Conservation (phyloP, 2,329 filamentous ascomycete genomes). For the Didymella pomorum region DNA sequence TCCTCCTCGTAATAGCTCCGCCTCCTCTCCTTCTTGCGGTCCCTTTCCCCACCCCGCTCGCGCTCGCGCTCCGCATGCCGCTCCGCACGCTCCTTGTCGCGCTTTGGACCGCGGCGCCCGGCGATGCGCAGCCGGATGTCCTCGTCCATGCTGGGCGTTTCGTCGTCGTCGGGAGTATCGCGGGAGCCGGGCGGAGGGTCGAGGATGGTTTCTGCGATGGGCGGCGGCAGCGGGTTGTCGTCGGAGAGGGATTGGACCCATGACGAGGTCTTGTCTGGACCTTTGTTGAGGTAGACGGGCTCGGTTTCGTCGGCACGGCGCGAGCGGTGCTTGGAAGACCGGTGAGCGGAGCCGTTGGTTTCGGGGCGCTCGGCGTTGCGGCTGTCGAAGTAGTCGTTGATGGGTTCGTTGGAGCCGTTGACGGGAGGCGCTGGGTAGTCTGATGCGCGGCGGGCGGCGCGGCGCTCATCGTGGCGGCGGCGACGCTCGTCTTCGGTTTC, state of each 20-base stretch:
- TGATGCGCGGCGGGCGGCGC: slow-evolving; percentile 49
- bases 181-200: slow-evolving; percentile 47
- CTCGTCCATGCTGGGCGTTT: slow-evolving; percentile 50
- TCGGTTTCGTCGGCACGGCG: slow-evolving; percentile 42
- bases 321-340: slow-evolving; percentile 41
- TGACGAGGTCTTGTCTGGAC: slow-evolving; percentile 58
- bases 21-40: slow-evolving; percentile 40
- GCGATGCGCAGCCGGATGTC: slow-evolving; percentile 50
- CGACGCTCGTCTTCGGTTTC: slow-evolving; percentile 50
- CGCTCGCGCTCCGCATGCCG: slow-evolving; percentile 37
- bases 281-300: slow-evolving; percentile 46
- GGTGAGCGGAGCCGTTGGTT: slow-evolving; percentile 30
- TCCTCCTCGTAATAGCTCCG: slow-evolving; percentile 32
- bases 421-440: slow-evolving; percentile 32
- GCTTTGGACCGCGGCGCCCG: slow-evolving; percentile 38
- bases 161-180: slow-evolving; percentile 44
- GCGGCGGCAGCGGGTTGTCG: slow-evolving; percentile 57
- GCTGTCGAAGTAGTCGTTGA: slow-evolving; percentile 55
- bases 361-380: slow-evolving; percentile 46
- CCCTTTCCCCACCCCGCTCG: slow-evolving; percentile 37
- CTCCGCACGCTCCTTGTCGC: slow-evolving; percentile 43
- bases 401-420: slow-evolving; percentile 44
- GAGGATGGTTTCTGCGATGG: slow-evolving; percentile 57
- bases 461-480: slow-evolving; percentile 55
- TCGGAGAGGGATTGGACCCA: slow-evolving; percentile 59